Conservation (phyloP, 1,139 yeast genomes). For the Scheffersomyces cryptocercus region DNA sequence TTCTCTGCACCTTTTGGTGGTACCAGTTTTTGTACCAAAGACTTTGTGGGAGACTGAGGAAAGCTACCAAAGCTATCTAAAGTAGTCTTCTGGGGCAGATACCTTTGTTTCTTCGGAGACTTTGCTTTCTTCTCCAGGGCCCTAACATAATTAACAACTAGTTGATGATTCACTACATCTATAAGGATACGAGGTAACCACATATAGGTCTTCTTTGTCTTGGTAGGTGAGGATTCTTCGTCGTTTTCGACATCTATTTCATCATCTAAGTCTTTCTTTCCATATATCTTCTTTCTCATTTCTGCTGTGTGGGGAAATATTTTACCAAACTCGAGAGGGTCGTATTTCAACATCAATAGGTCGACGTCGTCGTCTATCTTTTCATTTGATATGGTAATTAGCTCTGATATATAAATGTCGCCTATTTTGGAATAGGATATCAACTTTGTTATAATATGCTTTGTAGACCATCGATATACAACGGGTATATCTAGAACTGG, state of each 20-base stretch:
- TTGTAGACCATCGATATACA: conserved; percentile 9
- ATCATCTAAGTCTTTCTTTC: not conserved
- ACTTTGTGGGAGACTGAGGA: not conserved
- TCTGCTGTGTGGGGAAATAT: conserved; percentile 5
- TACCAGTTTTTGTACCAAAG: not conserved
- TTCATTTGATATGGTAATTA: conserved; percentile 5
- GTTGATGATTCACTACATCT: conserved; percentile 6
- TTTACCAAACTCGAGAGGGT: conserved; percentile 3
- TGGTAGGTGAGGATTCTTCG: conserved; percentile 5
- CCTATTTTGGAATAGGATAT: conserved; percentile 1
- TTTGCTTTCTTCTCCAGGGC: conserved; percentile 1
- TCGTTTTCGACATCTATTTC: conserved; percentile 1
- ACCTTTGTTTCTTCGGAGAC: conserved; percentile 7
- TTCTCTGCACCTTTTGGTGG: too few species aligned
- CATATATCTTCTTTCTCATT: conserved; percentile 1
- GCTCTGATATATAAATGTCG: not conserved
- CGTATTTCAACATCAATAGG: conserved; percentile 13
- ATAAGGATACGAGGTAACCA: conserved; percentile 17
- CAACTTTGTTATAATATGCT: conserved; percentile 12
- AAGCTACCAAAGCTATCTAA: conserved; percentile 7
- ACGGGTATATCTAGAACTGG: conserved; percentile 6
- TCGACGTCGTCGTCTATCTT: conserved; percentile 10
- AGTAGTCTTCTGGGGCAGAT: conserved; percentile 11
- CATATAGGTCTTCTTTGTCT: conserved; percentile 1
- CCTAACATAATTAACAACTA: conserved; percentile 8